A percentile compares a stretch with the other conserved stretches of the same genome.
Conservation (phyloP, 306 rosid species). For the Potentilla sterilis region DNA sequence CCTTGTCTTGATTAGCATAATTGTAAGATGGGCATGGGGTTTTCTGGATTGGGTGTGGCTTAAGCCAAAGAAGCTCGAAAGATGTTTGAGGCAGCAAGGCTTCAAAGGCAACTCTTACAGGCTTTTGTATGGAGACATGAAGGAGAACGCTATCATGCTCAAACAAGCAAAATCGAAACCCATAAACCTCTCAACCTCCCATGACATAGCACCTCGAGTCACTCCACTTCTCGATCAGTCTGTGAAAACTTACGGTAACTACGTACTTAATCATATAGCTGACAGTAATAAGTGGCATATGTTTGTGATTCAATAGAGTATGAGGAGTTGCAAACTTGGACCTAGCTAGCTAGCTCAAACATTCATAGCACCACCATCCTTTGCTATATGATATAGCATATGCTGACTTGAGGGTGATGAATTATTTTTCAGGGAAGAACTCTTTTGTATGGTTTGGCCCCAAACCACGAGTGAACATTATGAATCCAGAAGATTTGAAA, state of each 20-base stretch:
- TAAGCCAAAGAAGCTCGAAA: slow-evolving; percentile 54
- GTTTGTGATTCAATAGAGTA: neutral
- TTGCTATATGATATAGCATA: no score
- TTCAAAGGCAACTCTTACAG: slow-evolving; percentile 42
- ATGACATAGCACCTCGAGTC: slow-evolving; percentile 39
- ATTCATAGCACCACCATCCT: neutral
- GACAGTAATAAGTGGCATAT: neutral
- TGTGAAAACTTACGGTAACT: slow-evolving; percentile 37
- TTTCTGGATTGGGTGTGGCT: slow-evolving; percentile 49
- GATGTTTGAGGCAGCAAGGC: slow-evolving; percentile 42
- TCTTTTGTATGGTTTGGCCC: slow-evolving; percentile 54
- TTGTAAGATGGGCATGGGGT: slow-evolving; percentile 35
- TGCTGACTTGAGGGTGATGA: neutral
- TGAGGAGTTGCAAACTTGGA: neutral
- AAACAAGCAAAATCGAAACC: slow-evolving; percentile 38
- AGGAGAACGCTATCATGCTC: slow-evolving; percentile 17
- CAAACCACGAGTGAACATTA: slow-evolving; percentile 39
- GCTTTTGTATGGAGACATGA: slow-evolving; percentile 35
- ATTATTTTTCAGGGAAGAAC: slow-evolving; percentile 38
- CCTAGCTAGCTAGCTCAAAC: neutral
- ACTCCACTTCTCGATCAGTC: slow-evolving; percentile 25
- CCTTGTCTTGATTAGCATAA: neutral
- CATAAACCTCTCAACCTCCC: slow-evolving; percentile 26
- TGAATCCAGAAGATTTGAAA: slow-evolving; percentile 51
- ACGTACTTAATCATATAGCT: neutral